Evolutionary conservation across 192 early-diverging fungal genomes (phyloP).

Genomic region (Backusella sp.): DNA sequence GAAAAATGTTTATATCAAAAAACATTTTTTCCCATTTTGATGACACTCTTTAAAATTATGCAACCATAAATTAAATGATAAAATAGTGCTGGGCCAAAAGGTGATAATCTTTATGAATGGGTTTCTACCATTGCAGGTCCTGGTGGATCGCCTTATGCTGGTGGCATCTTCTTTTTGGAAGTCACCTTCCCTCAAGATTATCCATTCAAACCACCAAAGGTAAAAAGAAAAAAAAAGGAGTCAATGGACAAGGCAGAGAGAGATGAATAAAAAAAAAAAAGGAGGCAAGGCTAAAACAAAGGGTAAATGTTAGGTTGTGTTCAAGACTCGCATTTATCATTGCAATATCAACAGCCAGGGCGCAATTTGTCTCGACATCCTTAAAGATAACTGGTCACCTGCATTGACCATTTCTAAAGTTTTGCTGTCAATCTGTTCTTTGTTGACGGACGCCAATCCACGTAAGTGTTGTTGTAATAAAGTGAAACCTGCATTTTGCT

Average conservation of each 20-base stretch:
- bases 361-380: constrained; percentile 89
- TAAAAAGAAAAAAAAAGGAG: constrained; percentile 25
- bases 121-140: constrained; percentile 93
- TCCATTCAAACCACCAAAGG: constrained; percentile 95
- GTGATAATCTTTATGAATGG: constrained; percentile 97
- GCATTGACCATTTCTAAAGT: constrained; percentile 96
- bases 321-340: constrained; percentile 94
- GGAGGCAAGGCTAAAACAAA: background rate
- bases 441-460: constrained; percentile 95
- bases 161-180: constrained; percentile 92
- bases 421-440: constrained; percentile 88
- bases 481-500: background rate
- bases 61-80: background rate
- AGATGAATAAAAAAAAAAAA: background rate
- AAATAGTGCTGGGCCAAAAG: constrained; percentile 88
- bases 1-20: background rate
- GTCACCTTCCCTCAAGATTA: constrained; percentile 92
- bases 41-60: background rate
- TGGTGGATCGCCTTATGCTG: constrained; percentile 82
- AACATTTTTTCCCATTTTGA: background rate
- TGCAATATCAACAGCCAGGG: constrained; percentile 95
- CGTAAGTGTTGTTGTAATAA: constrained; percentile 50
- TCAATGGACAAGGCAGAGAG: background rate
- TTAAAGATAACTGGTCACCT: constrained; percentile 98
- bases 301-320: constrained; percentile 60